Conservation (phyloP, 805 yeast genomes). For the Ogataea haglerorum region DNA sequence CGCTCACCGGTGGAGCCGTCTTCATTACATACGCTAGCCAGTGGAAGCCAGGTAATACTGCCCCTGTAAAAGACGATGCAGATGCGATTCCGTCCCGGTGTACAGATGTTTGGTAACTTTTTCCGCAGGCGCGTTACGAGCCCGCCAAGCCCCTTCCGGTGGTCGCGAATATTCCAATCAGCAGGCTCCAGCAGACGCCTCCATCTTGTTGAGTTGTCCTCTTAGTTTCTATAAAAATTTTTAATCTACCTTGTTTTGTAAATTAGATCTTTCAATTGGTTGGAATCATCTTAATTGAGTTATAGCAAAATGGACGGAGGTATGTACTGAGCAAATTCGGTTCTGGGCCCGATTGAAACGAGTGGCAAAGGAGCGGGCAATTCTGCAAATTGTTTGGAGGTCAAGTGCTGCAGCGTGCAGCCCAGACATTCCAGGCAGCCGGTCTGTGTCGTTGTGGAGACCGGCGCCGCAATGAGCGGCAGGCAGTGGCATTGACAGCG, state of each 20-base stretch:
- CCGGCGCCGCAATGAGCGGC: no score
- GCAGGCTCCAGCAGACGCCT: slow-evolving; percentile 11
- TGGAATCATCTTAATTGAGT: slow-evolving; percentile 13
- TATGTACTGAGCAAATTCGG: slow-evolving; percentile 34
- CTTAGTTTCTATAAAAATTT: slow-evolving; percentile 16
- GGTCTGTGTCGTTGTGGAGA: no score
- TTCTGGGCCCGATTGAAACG: slow-evolving; percentile 2
- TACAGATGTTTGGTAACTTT: slow-evolving; percentile 3
- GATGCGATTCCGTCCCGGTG: neutral
- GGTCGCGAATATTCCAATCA: slow-evolving; percentile 13
- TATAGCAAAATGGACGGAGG: slow-evolving; percentile 54
- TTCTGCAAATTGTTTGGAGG: neutral
- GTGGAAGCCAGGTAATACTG: neutral
- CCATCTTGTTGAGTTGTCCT: slow-evolving; percentile 25
- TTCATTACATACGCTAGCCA: no score
- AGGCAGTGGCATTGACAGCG: no score
- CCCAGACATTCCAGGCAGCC: no score
- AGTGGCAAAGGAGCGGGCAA: slow-evolving; percentile 9
- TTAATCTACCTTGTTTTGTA: slow-evolving; percentile 12
- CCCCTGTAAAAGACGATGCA: neutral
- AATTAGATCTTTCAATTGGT: slow-evolving; percentile 17
- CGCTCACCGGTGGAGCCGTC: no score
- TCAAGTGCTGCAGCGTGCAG: no score
- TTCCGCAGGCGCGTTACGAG: slow-evolving; percentile 7
- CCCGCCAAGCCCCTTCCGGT: slow-evolving; percentile 9